Evolutionary conservation across 2,329 filamentous ascomycete genomes (phyloP).

Genomic region (Aspergillus ruber): DNA sequence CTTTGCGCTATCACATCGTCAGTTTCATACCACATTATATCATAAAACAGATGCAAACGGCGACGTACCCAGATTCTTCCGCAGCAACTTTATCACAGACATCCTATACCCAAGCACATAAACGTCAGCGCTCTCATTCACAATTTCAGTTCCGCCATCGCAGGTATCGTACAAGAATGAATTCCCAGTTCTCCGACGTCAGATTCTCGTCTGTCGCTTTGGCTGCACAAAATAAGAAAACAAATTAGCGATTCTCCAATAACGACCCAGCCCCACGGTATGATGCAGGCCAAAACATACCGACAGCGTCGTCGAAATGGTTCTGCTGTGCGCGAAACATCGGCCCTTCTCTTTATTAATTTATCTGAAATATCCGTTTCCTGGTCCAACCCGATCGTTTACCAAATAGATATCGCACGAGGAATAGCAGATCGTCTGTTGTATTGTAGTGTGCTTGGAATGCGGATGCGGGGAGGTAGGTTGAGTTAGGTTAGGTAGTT

Average conservation of each 20-base stretch:
- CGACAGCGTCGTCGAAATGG: constrained; percentile 64
- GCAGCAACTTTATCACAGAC: constrained; percentile 54
- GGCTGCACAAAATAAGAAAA: constrained; percentile 39
- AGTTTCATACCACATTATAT: background rate
- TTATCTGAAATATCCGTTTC: background rate
- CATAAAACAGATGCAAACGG: background rate
- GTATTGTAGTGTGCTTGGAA: background rate
- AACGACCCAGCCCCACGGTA: background rate
- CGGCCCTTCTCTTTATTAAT: constrained; percentile 1
- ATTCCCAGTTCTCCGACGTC: constrained; percentile 76
- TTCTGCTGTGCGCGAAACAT: constrained; percentile 61
- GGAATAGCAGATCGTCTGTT: no score
- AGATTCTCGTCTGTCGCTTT: constrained; percentile 97
- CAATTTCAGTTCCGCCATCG: background rate
- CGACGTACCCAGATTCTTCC: constrained; percentile 42
- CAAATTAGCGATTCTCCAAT: constrained; percentile 18
- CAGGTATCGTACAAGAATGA: constrained; percentile 49
- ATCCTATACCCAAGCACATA: constrained; percentile 36
- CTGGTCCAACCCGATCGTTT: background rate
- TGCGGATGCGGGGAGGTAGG: background rate
- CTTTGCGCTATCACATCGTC: constrained; percentile 51
- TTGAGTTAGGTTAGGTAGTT: background rate
- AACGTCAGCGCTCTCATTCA: constrained; percentile 8
- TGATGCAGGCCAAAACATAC: constrained; percentile 36
- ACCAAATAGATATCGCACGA: no score